Evolutionary conservation across 331 rosid genomes (phyloP), one percentile per base, ranked within the genome.

Genomic region (Prunus yedoensis): DNA sequence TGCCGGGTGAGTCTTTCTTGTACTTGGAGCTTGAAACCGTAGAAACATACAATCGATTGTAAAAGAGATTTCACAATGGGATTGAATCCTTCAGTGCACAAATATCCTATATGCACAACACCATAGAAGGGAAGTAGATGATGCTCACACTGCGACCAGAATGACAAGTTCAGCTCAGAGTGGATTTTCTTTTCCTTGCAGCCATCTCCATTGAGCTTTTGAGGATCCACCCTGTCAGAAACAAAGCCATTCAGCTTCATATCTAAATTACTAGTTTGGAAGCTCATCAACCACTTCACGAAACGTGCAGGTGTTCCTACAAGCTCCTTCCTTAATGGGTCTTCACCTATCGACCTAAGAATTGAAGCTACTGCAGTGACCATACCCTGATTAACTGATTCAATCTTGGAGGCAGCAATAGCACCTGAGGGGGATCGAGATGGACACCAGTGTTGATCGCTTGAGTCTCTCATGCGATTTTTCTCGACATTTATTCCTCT

Each of bases 61-160:
- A 94, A 27, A 57, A 87, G 87, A 47, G 97, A 84, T 80, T 84
- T 90, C 79, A 85, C 87, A 1, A 89, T 74, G 21, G 91, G 89
- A 75, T 67, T 80, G 70, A 78, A 80, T 71, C 89, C 92, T 25
- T 80, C 86, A 0, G 76, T 63, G 57, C 80, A 28, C 66, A 92
- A 74, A 74, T 78, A 92, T 62, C 99, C 99, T 46, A 94, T 69
- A 68, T 94, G 97, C 74, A 89, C 97, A 12, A 90, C 94, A n/a
- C 97, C 99, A 13, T 92, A 89, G 75, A 94, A 94, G 68, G 99
- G 97, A 78, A 94, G 97, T 69, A 94, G 82, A 78, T 95, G 99
- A 76, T 90, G 99, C 86, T 95, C 99, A 32, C 99, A 95, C 57
- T 89, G 99, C 59, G 99, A 92, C 97, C 96, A 95, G 63, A 92